Evolutionary conservation across 2,329 filamentous ascomycete species (phyloP).

Genomic region (Penicillium sp.): DNA sequence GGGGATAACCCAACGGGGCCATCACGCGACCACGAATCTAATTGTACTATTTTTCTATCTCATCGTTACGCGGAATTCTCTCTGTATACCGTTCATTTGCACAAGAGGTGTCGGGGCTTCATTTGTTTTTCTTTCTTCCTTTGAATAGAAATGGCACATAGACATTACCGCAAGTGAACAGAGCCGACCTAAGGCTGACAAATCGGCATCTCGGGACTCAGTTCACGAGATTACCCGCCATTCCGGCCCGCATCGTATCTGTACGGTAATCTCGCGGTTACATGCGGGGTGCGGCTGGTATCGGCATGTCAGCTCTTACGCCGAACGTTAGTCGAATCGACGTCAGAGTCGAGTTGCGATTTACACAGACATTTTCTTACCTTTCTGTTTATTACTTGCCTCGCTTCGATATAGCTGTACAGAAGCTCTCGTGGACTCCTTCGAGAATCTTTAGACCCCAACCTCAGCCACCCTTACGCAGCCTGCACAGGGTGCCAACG

Average conservation of each 20-base stretch:
- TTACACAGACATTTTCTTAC: not conserved
- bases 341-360: constrained; percentile 12
- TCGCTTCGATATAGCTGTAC: not conserved
- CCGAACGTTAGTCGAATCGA: constrained; percentile 16
- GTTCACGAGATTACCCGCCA: constrained; percentile 5
- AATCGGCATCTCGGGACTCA: constrained; percentile 24
- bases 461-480: not conserved
- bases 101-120: not conserved
- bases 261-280: constrained; percentile 18
- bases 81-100: constrained; percentile 16
- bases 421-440: not conserved
- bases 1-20: not conserved
- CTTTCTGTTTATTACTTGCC: too few relatives aligned
- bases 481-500: constrained; percentile 5
- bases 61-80: not conserved
- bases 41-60: not conserved
- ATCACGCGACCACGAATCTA: constrained; percentile 17
- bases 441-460: not conserved
- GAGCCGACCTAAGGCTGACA: constrained; percentile 10
- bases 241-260: constrained; percentile 9
- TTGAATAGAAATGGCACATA: not conserved
- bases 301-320: constrained; percentile 34
- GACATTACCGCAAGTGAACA: not conserved
- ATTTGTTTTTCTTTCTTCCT: not conserved
- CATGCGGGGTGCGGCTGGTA: constrained; percentile 25